Percentiles rank a stretch among this genome's conserved stretches.
These are phyloP conservation scores for Paramecium biaurelia DNA, from an alignment of 73 alveolate species.

Conservation along the genomic window DNA sequence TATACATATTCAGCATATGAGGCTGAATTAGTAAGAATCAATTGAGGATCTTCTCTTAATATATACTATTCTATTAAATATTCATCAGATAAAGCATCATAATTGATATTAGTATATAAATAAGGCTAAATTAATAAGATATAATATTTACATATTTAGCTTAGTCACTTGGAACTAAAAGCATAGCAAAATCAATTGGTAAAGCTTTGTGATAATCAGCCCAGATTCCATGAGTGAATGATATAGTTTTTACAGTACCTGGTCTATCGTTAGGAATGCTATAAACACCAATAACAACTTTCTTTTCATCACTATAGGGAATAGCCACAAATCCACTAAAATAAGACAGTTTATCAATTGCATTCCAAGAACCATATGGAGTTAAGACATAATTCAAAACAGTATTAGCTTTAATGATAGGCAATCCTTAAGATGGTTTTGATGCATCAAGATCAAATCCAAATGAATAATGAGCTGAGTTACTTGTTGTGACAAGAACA, in stretches of 20 bases:
- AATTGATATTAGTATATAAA: not conserved
- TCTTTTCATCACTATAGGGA: not conserved
- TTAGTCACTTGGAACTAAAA: not conserved
- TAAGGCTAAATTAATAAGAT: not conserved
- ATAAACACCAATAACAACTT: slow-evolving; percentile 22
- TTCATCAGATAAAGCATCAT: not conserved
- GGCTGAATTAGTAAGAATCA: not conserved
- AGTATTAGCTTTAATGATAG: not conserved
- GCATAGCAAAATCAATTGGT: slow-evolving; percentile 13
- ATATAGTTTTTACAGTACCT: not conserved
- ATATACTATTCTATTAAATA: not conserved
- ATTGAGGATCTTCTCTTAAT: not conserved
- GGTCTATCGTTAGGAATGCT: not conserved
- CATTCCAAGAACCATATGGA: slow-evolving; percentile 24
- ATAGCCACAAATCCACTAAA: slow-evolving; percentile 22
- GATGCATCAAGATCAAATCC: not conserved
- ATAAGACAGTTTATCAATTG: not conserved
- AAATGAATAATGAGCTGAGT: slow-evolving; percentile 2
- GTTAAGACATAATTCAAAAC: not conserved
- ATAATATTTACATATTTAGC: not conserved
- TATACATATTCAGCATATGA: not conserved
- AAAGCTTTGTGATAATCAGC: slow-evolving; percentile 27
- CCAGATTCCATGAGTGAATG: not conserved
- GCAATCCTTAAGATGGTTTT: slow-evolving; percentile 6
- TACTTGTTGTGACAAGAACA: not conserved